phyloP scores from a whole-genome alignment of 805 yeast species.

The Starmerella stellata region DNA sequence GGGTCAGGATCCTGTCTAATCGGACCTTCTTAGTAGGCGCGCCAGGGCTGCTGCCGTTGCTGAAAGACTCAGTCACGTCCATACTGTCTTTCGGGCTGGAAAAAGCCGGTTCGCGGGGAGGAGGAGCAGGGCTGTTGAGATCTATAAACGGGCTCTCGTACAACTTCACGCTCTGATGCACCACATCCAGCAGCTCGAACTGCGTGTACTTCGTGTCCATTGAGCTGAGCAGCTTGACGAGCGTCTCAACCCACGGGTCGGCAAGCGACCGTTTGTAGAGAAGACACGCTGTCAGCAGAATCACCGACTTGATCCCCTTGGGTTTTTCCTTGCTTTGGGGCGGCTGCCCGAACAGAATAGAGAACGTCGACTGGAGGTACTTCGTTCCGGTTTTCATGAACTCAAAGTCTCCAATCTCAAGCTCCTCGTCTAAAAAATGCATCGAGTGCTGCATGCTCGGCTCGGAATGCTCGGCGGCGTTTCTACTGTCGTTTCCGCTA shows the following conservation, averaged over 20 bases:
- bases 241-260: constrained; percentile 11
- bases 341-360: constrained; percentile 1
- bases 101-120: not conserved
- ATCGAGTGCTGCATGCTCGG: not conserved
- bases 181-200: constrained; percentile 7
- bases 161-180: constrained; percentile 6
- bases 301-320: constrained; percentile 8
- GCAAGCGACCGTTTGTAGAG: constrained; percentile 13
- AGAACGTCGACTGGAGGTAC: constrained; percentile 13
- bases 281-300: constrained; percentile 15
- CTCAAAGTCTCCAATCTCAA: constrained; percentile 10
- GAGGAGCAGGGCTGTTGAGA: not conserved
- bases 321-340: constrained; percentile 4
- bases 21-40: no score
- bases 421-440: constrained; percentile 3
- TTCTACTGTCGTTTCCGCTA: no score
- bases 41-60: no score
- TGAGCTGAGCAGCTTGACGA: constrained; percentile 13
- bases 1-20: no score
- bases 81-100: no score
- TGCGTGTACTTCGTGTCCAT: constrained; percentile 11
- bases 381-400: constrained; percentile 17
- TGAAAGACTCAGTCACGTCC: no score
- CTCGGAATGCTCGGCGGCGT: not conserved
- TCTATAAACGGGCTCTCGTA: constrained; percentile 2